These are phyloP conservation scores for Stephania yunnanensis DNA, from an alignment of 164 flowering plant species.

Conservation along the genomic window DNA sequence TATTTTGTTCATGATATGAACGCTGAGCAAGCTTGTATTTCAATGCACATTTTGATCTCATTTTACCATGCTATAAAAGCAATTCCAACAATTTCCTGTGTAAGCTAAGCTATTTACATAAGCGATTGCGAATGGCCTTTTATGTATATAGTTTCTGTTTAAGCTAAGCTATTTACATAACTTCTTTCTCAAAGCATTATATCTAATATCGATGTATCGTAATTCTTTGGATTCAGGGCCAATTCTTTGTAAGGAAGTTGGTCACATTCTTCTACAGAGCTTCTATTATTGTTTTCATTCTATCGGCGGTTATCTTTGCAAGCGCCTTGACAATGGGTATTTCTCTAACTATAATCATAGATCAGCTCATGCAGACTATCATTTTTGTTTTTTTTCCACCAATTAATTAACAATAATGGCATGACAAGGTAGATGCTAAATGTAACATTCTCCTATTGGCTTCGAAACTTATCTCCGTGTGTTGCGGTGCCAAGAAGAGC, in stretches of 20 bases:
- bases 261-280: constrained; percentile 59
- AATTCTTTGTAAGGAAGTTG: constrained; percentile 59
- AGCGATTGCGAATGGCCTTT: too few relatives aligned
- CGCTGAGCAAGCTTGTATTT: too few relatives aligned
- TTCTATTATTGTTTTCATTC: constrained; percentile 74
- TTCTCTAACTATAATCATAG: not conserved
- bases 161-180: too few relatives aligned
- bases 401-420: not conserved
- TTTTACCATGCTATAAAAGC: too few relatives aligned
- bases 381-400: not conserved
- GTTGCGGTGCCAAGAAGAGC: not conserved
- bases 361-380: too few relatives aligned
- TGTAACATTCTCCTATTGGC: not conserved
- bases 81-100: too few relatives aligned
- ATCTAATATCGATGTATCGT: constrained; percentile 63
- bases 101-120: too few relatives aligned
- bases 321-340: constrained; percentile 94
- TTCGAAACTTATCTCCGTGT: not conserved
- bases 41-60: too few relatives aligned
- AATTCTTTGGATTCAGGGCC: constrained; percentile 68
- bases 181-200: constrained; percentile 49
- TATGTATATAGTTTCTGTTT: too few relatives aligned
- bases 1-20: too few relatives aligned
- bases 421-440: not conserved
- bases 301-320: constrained; percentile 82